Evolutionary conservation across 768 basidiomycete species (phyloP).

Genomic region (Crepidotus variabilis): DNA sequence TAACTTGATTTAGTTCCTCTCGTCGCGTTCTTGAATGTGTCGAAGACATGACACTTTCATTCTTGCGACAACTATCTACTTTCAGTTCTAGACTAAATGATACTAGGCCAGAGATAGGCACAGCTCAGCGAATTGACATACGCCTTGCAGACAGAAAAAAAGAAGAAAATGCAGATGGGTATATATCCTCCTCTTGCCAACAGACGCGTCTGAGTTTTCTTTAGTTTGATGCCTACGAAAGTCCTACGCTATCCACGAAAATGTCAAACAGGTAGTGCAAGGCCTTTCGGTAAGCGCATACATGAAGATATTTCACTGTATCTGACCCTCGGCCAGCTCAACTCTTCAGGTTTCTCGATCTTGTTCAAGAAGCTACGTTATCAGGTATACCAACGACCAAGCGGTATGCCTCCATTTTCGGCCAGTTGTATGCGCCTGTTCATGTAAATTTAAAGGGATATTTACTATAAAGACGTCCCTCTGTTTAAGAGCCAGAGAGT

Average conservation of each 20-base stretch:
- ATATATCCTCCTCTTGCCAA: no score
- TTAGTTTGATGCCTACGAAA: conserved; percentile 17
- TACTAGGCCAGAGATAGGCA: no score
- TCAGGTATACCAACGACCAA: conserved; percentile 58
- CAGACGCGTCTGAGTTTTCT: background rate
- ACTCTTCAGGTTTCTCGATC: conserved; percentile 60
- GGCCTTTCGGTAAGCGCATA: conserved; percentile 32
- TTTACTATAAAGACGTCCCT: conserved; percentile 81
- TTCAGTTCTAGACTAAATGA: no score
- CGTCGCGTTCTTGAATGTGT: background rate
- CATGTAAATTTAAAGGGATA: conserved; percentile 50
- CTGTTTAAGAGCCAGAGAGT: conserved; percentile 76
- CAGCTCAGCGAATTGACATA: background rate
- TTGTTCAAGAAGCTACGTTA: conserved; percentile 65
- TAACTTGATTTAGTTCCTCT: background rate
- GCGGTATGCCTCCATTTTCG: conserved; percentile 33
- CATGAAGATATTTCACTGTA: conserved; percentile 4
- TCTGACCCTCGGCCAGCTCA: conserved; percentile 45
- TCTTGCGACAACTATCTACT: background rate
- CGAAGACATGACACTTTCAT: background rate
- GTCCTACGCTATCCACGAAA: conserved; percentile 32
- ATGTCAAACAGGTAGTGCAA: conserved; percentile 31
- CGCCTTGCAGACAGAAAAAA: background rate
- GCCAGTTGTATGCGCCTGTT: conserved; percentile 7
- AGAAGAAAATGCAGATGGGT: background rate